Percentiles rank a stretch among this genome's conserved stretches.
These are phyloP conservation scores for Penicillium simplicissimum DNA, from an alignment of 495 filamentous ascomycete genomes.

Conservation along the genomic window DNA sequence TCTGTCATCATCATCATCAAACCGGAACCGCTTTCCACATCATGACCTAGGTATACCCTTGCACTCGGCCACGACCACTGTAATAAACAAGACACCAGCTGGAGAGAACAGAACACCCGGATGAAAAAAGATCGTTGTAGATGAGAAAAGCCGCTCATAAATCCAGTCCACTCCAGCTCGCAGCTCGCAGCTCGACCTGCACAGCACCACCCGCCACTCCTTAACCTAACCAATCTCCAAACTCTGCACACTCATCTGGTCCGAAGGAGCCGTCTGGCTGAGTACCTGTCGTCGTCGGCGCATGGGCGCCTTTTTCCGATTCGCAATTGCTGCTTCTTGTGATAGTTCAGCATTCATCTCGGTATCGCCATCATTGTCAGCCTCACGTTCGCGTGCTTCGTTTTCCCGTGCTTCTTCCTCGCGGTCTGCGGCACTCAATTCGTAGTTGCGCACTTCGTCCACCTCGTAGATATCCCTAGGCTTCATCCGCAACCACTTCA, in stretches of 20 bases:
- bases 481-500: constrained; percentile 92
- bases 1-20: constrained; percentile 18
- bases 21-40: constrained; percentile 6
- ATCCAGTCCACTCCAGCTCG: background rate
- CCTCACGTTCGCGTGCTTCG: constrained; percentile 24
- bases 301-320: constrained; percentile 55
- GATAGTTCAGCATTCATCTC: constrained; percentile 35
- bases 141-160: constrained; percentile 5
- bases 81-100: constrained; percentile 3
- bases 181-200: background rate
- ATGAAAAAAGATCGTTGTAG: constrained; percentile 8
- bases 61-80: background rate
- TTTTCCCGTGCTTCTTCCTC: constrained; percentile 37
- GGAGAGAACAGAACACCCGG: background rate
- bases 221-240: constrained; percentile 29
- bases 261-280: constrained; percentile 19
- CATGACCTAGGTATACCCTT: background rate
- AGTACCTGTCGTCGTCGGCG: constrained; percentile 44
- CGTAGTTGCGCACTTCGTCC: constrained; percentile 60
- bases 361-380: constrained; percentile 52
- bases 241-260: constrained; percentile 42
- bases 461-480: constrained; percentile 76
- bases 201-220: background rate
- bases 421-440: constrained; percentile 32
- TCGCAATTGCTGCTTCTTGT: constrained; percentile 42